These are phyloP conservation scores for Hymenoscyphus fraxineus DNA, from an alignment of 2,329 filamentous ascomycete genomes.

Conservation along the genomic window DNA sequence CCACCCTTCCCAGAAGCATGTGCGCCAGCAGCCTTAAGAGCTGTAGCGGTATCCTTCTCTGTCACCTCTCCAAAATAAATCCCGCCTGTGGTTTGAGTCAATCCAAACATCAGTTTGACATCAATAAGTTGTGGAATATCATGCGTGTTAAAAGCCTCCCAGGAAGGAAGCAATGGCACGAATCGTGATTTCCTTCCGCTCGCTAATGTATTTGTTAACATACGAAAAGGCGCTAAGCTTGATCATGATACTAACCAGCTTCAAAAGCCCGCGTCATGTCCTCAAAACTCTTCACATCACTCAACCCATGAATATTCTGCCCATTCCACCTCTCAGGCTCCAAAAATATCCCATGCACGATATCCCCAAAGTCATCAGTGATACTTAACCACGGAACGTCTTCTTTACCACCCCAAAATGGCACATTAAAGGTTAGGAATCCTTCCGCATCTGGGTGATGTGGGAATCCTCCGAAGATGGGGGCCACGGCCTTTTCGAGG, in stretches of 20 bases:
- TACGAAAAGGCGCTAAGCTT: neutral
- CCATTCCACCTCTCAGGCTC: neutral
- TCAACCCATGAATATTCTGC: neutral
- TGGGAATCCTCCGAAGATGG: neutral
- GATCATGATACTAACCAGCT: neutral
- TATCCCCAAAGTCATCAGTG: neutral
- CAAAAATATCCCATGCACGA: neutral
- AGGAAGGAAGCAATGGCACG: neutral
- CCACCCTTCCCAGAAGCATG: neutral
- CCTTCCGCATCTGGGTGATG: neutral
- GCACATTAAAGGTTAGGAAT: neutral
- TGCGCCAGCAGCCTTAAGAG: neutral
- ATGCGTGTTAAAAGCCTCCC: neutral
- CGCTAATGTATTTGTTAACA: neutral
- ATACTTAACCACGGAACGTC: neutral
- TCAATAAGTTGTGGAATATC: neutral
- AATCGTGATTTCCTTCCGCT: neutral
- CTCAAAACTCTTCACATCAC: neutral
- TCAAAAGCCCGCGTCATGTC: neutral
- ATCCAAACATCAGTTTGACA: neutral
- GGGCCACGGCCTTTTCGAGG: neutral
- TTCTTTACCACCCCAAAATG: neutral
- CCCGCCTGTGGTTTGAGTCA: neutral
- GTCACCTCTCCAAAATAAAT: neutral
- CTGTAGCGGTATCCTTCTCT: neutral